Base-by-base conservation (phyloP, 257 asterid genomes). In the Plantago elongata region DNA sequence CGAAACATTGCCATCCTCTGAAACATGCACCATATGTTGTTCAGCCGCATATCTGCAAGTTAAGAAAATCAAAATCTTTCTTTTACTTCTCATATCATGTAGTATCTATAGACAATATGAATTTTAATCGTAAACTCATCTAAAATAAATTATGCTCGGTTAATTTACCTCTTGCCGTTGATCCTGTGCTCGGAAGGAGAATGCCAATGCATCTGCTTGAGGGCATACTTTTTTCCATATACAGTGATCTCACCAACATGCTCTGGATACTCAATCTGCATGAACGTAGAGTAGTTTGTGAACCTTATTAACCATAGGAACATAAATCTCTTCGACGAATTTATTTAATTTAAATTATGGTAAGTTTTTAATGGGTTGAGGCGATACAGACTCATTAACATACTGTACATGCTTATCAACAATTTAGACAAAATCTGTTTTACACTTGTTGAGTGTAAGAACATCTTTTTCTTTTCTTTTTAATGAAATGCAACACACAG, bases 171-270 rank as follows among this genome's bases (percentile, higher is more conserved):
- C 1, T 61, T 69, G 11, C 87, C 87, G 60, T 82, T 62, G 29
- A 85, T 80, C 57, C 78, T 71, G 65, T 85, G 94, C 69, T 80
- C 88, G 7, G 88, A 85, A 58, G 88, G 87, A 7, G 90, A 75
- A 65, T 85, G 94, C 88, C 86, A 85, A 51, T 85, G 94, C 94
- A 85, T 80, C 66, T 85, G 94, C 75, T 80, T 80, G 69, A 85
- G 63, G 50, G 38, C 54, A 45, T 74, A 76, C 55, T 57, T 68
- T 68, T 85, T 85, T 46, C 74, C 88, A 62, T 75, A 79, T 12
- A 78, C 72, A 60, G 50, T 54, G 72, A 91, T 49, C 54, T 29
- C 46, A 44, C 96, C 96, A 2, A 89, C 70, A 51, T 70, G 59
- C 12, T 67, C 77, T 13, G 92, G 92, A 72, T 81, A 88, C 70